A percentile compares a stretch with the other conserved stretches of the same genome.
Evolutionary conservation across 1,139 yeast species (phyloP).

Genomic region (Meyerozyma sp.): DNA sequence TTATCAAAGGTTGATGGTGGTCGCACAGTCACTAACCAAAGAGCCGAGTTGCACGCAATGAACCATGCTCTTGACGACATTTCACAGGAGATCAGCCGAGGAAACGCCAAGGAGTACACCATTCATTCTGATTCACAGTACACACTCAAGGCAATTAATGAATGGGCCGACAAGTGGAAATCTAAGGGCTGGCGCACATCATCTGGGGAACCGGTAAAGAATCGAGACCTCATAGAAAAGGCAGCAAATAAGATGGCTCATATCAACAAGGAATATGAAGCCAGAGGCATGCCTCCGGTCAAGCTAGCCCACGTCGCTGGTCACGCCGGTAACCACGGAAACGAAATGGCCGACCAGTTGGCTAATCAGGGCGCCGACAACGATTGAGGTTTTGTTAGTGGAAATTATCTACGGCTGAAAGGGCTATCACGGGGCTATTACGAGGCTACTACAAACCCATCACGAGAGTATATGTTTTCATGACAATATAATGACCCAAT

Average conservation of each 20-base stretch:
- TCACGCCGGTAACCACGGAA: conserved; percentile 66
- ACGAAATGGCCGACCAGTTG: conserved; percentile 69
- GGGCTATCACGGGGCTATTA: background rate
- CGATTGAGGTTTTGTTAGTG: no score
- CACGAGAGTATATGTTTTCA: background rate
- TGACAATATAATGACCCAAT: no score
- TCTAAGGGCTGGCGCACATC: conserved; percentile 47
- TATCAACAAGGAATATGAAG: conserved; percentile 21
- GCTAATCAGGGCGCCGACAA: conserved; percentile 46
- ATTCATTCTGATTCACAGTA: conserved; percentile 58
- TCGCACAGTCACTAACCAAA: conserved; percentile 61
- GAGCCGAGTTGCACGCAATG: conserved; percentile 75
- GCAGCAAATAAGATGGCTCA: conserved; percentile 18
- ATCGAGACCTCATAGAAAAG: conserved; percentile 43
- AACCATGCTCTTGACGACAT: conserved; percentile 46
- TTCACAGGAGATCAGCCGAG: conserved; percentile 12
- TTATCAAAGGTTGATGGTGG: conserved; percentile 25
- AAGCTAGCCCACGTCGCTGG: conserved; percentile 61
- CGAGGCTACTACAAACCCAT: background rate
- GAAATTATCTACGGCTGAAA: no score
- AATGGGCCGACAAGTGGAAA: conserved; percentile 53
- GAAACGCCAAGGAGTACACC: conserved; percentile 14
- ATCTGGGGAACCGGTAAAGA: conserved; percentile 42
- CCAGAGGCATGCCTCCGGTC: conserved; percentile 28
- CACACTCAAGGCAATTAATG: conserved; percentile 40